Evolutionary conservation across 108 stramenopile genomes (phyloP), one percentile per base, ranked within the genome.

Genomic region (Cyclotella kingstonii): DNA sequence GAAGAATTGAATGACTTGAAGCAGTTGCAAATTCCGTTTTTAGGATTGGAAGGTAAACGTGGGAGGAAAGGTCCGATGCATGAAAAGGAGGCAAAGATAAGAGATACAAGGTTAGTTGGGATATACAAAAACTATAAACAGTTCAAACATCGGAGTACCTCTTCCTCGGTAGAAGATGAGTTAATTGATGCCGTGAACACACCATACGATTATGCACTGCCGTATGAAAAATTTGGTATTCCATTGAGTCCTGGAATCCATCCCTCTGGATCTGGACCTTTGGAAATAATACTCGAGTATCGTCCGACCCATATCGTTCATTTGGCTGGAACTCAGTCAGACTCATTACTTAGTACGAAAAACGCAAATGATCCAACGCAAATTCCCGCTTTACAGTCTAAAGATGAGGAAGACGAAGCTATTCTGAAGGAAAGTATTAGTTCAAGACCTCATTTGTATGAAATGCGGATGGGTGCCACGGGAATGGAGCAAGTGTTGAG

Each of bases 261-360:
- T 42, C 30, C 14, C 26, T n/a, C 54, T 4, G 70, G 70, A 25
- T 53, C 53, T 7, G 72, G 72, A 12, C 57, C 66, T 5, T 44
- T 79, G 7, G 43, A 73, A 10, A 27, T 70, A 29, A 7, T 80
- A 7, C 28, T 53, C 9, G 52, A 68, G 11, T 77, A 76, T 63
- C 54, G 76, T 44, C 86, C 89, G 4, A 87, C 89, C 0, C 90
- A 91, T 60, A 67, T 91, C 45, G 85, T 91, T 0, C 90, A 91
- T 57, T 61, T 91, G 46, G 77, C 84, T 10, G 59, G 72, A n/a
- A 61, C 72, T 12, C 66, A 71, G 33, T 71, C 81, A 0, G 82
- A 81, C 39, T 72, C 81, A 5, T 52, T 75, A 35, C 52, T 79
- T 22, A 68, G 59, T 29, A 69, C 81, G 34, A 68, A 63, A 9